Base-by-base conservation (phyloP, 2,329 filamentous ascomycete species). In the Exophiala sideris region DNA sequence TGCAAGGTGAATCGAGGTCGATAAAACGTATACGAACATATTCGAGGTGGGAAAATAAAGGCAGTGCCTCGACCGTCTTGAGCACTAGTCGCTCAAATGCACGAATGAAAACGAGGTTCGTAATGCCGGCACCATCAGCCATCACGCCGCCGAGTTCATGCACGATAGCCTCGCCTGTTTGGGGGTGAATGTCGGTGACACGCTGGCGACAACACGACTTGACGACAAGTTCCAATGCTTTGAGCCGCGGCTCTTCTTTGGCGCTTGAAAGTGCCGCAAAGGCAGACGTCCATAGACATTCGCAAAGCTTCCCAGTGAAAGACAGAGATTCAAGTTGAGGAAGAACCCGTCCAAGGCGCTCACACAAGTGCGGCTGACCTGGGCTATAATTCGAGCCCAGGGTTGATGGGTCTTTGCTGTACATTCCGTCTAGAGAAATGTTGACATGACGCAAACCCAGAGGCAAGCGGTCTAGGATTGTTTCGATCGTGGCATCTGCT, bases 21-120 rank as follows among this genome's bases (percentile, higher is more conserved):
- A 90, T 84, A 64, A 88, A 90, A 50, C 87, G 83, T 64, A 90
- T 88, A 53, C 86, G 78, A 59, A 91, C 68, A 67, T 83, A 82
- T 41, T 83, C 73, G 32, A 91, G 70, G n/a, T 75, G 72, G 48
- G 78, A 77, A 45, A 88, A 77, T 8, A 41, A 45, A 29, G 74
- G 76, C 42, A 90, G 70, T 2, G 84, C 79, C 45, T 78, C 77
- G 32, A 88, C 81, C 1, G 80, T 84, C 1, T 82, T 77, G 2
- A 88, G 60, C 2, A 90, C 84, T 9, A 90, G 73, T 54, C 79
- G 77, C 69, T 89, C 87, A 62, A 90, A 90, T 0, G 84, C 81
- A 20, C 79, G 74, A 61, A 90, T 89, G 60, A 90, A 91, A 29
- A 81, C 77, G 73, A 86, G 80, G 62, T 89, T 86, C 16, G 84